A percentile compares a stretch with the other conserved stretches of the same genome.
These are phyloP conservation scores for Protea cynaroides DNA, from an alignment of 164 flowering plant species.

Conservation along the genomic window DNA sequence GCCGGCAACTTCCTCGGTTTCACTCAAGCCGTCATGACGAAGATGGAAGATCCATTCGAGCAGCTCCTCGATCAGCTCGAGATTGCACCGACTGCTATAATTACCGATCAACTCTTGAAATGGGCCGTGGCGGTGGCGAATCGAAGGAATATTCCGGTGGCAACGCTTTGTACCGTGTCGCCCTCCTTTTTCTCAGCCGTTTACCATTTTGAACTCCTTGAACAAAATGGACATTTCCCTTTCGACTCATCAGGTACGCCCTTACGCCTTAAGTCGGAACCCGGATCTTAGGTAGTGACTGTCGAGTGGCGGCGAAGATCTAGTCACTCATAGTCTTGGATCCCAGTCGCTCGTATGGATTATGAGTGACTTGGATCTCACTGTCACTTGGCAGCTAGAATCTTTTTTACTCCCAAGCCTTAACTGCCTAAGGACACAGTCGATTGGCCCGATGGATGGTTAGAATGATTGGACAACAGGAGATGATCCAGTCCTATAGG, in stretches of 20 bases:
- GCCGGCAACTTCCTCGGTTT: constrained; percentile 48
- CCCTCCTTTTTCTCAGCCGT: constrained; percentile 38
- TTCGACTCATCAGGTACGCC: constrained; percentile 32
- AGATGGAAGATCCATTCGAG: constrained; percentile 57
- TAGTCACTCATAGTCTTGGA: no score
- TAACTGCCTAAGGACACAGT: no score
- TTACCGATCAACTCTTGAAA: constrained; percentile 37
- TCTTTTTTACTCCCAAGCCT: no score
- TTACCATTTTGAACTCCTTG: constrained; percentile 35
- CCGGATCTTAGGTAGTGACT: no score
- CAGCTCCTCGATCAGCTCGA: constrained; percentile 37
- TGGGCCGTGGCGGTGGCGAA: constrained; percentile 28
- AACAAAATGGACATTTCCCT: constrained; percentile 25
- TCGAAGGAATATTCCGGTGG: constrained; percentile 48
- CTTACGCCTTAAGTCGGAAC: no score
- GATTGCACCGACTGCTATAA: constrained; percentile 26
- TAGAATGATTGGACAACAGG: no score
- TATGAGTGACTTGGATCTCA: no score
- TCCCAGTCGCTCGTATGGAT: no score
- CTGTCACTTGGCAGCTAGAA: no score
- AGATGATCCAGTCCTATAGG: no score
- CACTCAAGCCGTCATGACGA: constrained; percentile 39
- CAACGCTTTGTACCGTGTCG: constrained; percentile 41
- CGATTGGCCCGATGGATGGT: no score
- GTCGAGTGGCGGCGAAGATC: no score